phyloP scores from a whole-genome alignment of 805 yeast genomes.

The Candida tallmaniae region DNA sequence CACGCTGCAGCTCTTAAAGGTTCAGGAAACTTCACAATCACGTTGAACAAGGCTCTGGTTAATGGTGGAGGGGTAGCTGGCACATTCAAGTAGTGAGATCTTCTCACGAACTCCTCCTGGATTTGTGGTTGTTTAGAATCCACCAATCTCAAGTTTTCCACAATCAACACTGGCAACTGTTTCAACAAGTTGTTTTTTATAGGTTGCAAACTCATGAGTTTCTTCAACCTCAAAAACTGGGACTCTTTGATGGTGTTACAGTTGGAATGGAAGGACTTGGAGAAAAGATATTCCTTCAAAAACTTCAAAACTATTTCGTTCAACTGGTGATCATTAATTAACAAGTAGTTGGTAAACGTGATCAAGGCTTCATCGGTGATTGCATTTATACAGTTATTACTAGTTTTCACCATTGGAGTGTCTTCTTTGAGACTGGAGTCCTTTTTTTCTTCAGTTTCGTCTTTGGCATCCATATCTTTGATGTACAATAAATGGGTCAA shows the following conservation, averaged over 20 bases:
- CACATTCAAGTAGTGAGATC: constrained; percentile 43
- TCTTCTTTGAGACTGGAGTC: constrained; percentile 8
- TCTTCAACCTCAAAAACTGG: constrained; percentile 34
- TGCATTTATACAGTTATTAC: constrained; percentile 38
- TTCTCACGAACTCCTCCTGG: constrained; percentile 39
- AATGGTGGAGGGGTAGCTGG: constrained; percentile 66
- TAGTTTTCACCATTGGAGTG: constrained; percentile 10
- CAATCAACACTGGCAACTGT: constrained; percentile 56
- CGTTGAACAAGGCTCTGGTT: constrained; percentile 49
- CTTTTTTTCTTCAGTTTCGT: constrained; percentile 10
- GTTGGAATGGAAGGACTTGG: constrained; percentile 44
- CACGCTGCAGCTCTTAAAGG: constrained; percentile 91
- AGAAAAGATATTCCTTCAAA: constrained; percentile 70
- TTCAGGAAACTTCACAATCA: constrained; percentile 65
- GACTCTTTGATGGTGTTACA: constrained; percentile 26
- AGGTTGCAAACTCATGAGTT: constrained; percentile 49
- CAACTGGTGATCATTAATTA: constrained; percentile 69
- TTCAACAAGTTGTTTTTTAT: constrained; percentile 48
- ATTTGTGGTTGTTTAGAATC: constrained; percentile 26
- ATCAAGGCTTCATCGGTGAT: constrained; percentile 40
- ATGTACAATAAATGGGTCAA: constrained; percentile 68
- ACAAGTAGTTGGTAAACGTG: constrained; percentile 51
- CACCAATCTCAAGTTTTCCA: constrained; percentile 26
- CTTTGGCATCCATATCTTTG: constrained; percentile 38
- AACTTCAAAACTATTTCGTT: constrained; percentile 73